These are phyloP conservation scores for Ensete ventricosum DNA, from an alignment of 176 grass and related monocot genomes.

Conservation along the genomic window DNA sequence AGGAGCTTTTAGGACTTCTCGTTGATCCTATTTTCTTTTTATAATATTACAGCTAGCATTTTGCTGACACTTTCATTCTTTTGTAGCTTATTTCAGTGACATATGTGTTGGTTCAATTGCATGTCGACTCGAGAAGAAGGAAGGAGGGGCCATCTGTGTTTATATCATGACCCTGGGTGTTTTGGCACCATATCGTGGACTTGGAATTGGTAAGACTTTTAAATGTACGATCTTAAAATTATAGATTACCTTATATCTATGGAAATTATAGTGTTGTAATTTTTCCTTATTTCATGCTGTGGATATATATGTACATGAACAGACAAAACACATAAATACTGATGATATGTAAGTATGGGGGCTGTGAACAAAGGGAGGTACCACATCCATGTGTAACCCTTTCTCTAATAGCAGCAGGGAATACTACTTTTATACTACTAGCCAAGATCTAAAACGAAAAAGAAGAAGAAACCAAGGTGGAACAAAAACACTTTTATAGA, in stretches of 20 bases:
- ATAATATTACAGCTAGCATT: background rate
- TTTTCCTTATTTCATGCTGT: background rate
- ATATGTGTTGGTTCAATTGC: slow-evolving; percentile 90
- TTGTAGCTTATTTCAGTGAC: slow-evolving; percentile 88
- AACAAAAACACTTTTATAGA: too few species aligned
- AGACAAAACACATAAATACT: too few species aligned
- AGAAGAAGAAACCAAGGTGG: too few species aligned
- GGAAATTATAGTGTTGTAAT: background rate
- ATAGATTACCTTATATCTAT: background rate
- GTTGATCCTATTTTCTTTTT: background rate
- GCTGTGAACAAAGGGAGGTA: too few species aligned
- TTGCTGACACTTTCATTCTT: slow-evolving; percentile 19
- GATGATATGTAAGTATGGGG: too few species aligned
- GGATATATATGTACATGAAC: too few species aligned
- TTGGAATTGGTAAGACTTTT: slow-evolving; percentile 63
- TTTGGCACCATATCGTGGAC: slow-evolving; percentile 80
- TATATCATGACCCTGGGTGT: slow-evolving; percentile 99
- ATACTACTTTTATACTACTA: too few species aligned
- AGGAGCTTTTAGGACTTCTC: background rate
- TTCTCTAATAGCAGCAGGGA: too few species aligned
- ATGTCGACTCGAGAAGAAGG: slow-evolving; percentile 88
- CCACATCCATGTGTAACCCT: too few species aligned
- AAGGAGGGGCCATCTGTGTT: slow-evolving; percentile 59
- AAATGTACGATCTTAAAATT: background rate
- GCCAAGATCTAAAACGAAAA: too few species aligned